A percentile compares a stretch with the other conserved stretches of the same genome.
phyloP scores from a whole-genome alignment of 768 basidiomycete genomes.

The Calvatia gigantea region DNA sequence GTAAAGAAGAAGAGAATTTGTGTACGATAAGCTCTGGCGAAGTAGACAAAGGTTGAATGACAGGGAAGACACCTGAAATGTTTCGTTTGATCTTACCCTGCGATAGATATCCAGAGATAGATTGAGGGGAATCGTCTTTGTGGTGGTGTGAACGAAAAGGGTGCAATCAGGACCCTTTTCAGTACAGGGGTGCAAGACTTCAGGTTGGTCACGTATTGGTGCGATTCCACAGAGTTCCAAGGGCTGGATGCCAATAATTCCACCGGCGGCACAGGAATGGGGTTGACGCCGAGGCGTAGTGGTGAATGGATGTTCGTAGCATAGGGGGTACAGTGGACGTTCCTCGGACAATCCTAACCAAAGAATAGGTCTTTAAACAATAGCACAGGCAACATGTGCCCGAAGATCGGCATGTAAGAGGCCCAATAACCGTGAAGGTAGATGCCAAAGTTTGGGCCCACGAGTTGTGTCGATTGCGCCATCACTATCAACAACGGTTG shows the following conservation, averaged over 20 bases:
- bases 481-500: neutral
- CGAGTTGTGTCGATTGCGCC: neutral
- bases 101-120: too few species aligned
- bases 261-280: neutral
- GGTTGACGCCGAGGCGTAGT: neutral
- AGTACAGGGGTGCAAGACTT: neutral
- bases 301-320: neutral
- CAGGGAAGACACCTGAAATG: neutral
- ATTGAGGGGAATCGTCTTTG: too few species aligned
- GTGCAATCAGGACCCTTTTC: too few species aligned
- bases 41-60: neutral
- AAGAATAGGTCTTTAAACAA: neutral
- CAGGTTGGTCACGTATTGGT: neutral
- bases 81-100: too few species aligned
- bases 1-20: neutral
- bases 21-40: neutral
- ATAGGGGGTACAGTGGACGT: neutral
- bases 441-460: neutral
- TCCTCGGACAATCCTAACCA: slow-evolving; percentile 3
- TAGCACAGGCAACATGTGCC: neutral
- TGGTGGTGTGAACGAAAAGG: too few species aligned
- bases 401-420: neutral
- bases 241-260: neutral
- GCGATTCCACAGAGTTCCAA: too few species aligned
- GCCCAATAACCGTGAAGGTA: neutral